A percentile compares a stretch with the other conserved stretches of the same genome.
phyloP scores from a whole-genome alignment of 2,329 filamentous ascomycete genomes.

The Purpureocillium takamizusanense region DNA sequence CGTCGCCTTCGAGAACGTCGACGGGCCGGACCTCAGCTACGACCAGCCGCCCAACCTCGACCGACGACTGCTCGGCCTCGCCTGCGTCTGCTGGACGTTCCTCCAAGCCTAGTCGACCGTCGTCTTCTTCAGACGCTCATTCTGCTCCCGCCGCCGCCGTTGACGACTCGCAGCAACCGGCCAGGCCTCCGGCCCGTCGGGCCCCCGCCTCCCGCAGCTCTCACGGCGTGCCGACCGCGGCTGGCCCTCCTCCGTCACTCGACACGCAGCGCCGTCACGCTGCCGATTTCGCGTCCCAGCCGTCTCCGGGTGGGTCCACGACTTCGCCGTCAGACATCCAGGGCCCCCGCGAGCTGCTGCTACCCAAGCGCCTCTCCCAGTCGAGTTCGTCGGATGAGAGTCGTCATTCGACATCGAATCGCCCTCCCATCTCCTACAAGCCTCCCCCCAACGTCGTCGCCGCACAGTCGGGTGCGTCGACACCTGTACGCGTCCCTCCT shows the following conservation, averaged over 20 bases:
- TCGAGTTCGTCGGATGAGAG: constrained; percentile 38
- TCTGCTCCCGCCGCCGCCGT: constrained; percentile 11
- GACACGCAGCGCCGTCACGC: constrained; percentile 23
- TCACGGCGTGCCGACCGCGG: constrained; percentile 21
- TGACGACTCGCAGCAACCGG: constrained; percentile 15
- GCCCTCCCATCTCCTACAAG: constrained; percentile 42
- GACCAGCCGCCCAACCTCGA: background rate
- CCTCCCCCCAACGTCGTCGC: constrained; percentile 22
- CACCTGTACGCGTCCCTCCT: constrained; percentile 37
- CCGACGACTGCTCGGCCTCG: constrained; percentile 4
- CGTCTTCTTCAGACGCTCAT: constrained; percentile 11
- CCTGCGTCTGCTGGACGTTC: constrained; percentile 1
- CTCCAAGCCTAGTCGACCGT: constrained; percentile 5
- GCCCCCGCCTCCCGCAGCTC: constrained; percentile 28
- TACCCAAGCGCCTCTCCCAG: constrained; percentile 31
- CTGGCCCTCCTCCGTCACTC: constrained; percentile 20
- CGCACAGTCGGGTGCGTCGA: constrained; percentile 20
- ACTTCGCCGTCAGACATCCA: constrained; percentile 10
- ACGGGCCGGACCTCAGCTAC: no score
- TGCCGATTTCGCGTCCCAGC: constrained; percentile 10
- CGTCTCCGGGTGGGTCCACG: no score
- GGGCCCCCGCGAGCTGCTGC: constrained; percentile 37
- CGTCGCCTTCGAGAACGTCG: no score
- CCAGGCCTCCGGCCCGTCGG: constrained; percentile 26
- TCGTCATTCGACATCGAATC: constrained; percentile 25